Conservation (phyloP, 768 basidiomycete species). For the Lentinula guzmanii region DNA sequence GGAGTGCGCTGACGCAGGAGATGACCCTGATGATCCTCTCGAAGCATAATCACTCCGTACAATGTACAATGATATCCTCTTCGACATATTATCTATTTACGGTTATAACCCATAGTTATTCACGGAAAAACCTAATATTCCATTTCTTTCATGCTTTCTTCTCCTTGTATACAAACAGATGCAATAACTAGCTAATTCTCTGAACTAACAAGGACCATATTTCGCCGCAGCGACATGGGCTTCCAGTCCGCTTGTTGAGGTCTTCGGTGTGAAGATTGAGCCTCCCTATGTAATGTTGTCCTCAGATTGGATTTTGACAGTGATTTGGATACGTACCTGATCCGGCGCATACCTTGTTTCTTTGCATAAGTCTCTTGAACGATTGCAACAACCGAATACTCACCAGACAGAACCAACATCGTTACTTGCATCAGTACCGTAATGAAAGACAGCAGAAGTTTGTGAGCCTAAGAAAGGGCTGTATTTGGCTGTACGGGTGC, state of each 20-base stretch:
- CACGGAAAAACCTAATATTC: background rate
- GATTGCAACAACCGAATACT: background rate
- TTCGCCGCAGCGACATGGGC: conserved; percentile 38
- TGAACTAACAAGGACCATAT: conserved; percentile 29
- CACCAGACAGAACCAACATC: conserved; percentile 46
- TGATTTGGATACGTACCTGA: conserved; percentile 18
- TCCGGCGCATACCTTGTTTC: conserved; percentile 22
- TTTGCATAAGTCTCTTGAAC: background rate
- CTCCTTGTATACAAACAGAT: background rate
- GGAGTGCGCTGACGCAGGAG: conserved; percentile 34
- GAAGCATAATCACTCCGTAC: background rate
- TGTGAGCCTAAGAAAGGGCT: conserved; percentile 33
- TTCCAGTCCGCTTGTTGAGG: conserved; percentile 35
- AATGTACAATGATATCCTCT: background rate
- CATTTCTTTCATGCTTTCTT: background rate
- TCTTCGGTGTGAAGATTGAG: conserved; percentile 39
- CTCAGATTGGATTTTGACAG: background rate
- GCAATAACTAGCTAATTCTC: background rate
- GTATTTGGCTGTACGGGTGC: conserved; percentile 38
- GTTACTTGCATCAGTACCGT: conserved; percentile 28
- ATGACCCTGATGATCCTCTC: background rate
- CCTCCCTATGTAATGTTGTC: conserved; percentile 22
- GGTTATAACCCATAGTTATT: background rate
- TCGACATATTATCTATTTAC: background rate
- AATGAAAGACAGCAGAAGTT: conserved; percentile 35